Base-by-base conservation (phyloP, 2,329 filamentous ascomycete genomes). In the Fusarium protoensiforme region DNA sequence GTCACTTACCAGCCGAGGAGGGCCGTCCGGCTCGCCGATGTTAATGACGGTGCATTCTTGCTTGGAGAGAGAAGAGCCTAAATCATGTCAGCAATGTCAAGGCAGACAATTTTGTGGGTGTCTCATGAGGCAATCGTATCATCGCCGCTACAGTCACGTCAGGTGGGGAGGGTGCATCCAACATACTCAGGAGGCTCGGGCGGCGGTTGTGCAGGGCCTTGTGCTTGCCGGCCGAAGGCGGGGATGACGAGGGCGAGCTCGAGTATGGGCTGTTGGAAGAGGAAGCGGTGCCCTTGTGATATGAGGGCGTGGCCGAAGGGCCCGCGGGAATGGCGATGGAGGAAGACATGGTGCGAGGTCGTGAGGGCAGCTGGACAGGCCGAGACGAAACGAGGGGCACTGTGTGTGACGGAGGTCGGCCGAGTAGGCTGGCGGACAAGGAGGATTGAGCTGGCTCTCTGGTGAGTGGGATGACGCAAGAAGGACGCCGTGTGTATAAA, bases 21-120 rank as follows among this genome's bases (percentile, higher is more conserved):
- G 89, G n/a, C 91, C 92, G 73, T 94, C 92, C 27, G 91, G 90
- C 71, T 93, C 89, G 46, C 92, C 93, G 74, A 96, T 90, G 80
- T 95, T 93, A 81, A 95, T 91, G 54, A 94, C 92, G n/a, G 92
- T 94, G 78, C 92, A 92, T 82, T 95, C 92, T 76, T 93, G 89
- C 80, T 93, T 91, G 51, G 90, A 90, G 69, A 95, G 86, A 20
- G 92, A 92, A 46, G 90, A 88, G 81, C 93, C 93, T 94, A 58
- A n/a, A 71, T 59, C 43, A 27, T 70, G 78, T 83, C 74, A 84
- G 82, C 61, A 72, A 65, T 53, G 61, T 9, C 13, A 29, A 31
- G 72, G 60, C 24, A 31, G 61, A 66, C 46, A 22, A 59, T 39
- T 11, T 31, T 60, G n/a, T 18, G 36, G 39, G 36, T 60, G 63